These are phyloP conservation scores for Nemania diffusa DNA, from an alignment of 2,329 filamentous ascomycete species.

Conservation along the genomic window DNA sequence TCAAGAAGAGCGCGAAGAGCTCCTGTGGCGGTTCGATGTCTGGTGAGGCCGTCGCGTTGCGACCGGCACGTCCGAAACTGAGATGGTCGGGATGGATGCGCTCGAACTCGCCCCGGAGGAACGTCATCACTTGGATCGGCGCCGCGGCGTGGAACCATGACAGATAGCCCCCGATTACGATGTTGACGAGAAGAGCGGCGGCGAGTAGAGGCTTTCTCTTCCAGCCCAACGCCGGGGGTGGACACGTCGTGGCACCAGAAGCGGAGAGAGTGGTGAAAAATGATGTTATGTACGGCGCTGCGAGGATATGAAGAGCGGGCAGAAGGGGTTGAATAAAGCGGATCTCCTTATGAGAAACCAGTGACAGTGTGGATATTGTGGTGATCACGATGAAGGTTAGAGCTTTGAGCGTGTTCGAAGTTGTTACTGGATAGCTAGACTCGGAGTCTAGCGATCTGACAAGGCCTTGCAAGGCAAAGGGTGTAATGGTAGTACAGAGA, in stretches of 20 bases:
- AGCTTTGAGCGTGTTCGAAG: slow-evolving; percentile 60
- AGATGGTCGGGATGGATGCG: slow-evolving; percentile 59
- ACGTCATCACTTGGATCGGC: slow-evolving; percentile 76
- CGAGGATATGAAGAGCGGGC: slow-evolving; percentile 84
- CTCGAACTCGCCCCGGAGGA: slow-evolving; percentile 80
- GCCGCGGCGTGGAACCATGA: slow-evolving; percentile 83
- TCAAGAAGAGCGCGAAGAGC: slow-evolving; percentile 82
- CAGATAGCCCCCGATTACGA: slow-evolving; percentile 77
- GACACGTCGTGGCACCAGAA: slow-evolving; percentile 44
- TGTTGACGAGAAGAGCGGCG: slow-evolving; percentile 71
- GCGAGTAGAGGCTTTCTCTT: slow-evolving; percentile 68
- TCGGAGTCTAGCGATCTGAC: slow-evolving; percentile 59
- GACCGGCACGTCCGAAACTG: slow-evolving; percentile 43
- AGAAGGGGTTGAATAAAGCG: slow-evolving; percentile 95
- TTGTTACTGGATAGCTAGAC: slow-evolving; percentile 49
- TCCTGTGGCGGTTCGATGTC: slow-evolving; percentile 51
- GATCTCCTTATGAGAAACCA: slow-evolving; percentile 95
- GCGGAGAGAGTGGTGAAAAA: slow-evolving; percentile 68
- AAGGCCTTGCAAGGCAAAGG: slow-evolving; percentile 76
- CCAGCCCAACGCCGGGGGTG: slow-evolving; percentile 48
- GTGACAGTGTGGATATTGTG: slow-evolving; percentile 72
- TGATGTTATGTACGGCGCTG: slow-evolving; percentile 71
- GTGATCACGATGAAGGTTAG: slow-evolving; percentile 68
- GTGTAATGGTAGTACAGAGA: slow-evolving; percentile 83
- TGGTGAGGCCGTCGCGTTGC: slow-evolving; percentile 44